phyloP scores from a whole-genome alignment of 2,329 filamentous ascomycete species.

The Aspergillus jensenii region DNA sequence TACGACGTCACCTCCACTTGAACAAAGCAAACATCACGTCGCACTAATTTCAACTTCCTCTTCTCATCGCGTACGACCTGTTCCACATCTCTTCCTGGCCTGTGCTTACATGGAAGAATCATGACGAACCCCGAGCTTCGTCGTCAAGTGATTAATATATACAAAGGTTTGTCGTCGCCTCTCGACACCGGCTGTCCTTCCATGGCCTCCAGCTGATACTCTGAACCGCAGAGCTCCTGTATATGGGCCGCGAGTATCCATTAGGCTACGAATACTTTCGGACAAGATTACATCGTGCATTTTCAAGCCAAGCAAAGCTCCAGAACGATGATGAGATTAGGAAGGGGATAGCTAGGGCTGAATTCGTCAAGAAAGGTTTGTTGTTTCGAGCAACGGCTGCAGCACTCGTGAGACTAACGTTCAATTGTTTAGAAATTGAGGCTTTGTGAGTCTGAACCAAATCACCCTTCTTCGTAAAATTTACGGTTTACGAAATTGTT shows the following conservation, averaged over 20 bases:
- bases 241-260: conserved; percentile 83
- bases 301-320: conserved; percentile 70
- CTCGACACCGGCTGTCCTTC: background rate
- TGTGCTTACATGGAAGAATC: conserved; percentile 1
- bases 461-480: background rate
- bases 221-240: conserved; percentile 67
- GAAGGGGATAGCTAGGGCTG: conserved; percentile 71
- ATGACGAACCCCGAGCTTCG: conserved; percentile 62
- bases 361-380: conserved; percentile 87
- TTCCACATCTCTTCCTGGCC: background rate
- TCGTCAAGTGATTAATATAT: conserved; percentile 77
- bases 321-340: conserved; percentile 73
- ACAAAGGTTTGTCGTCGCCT: conserved; percentile 67
- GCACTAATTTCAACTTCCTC: background rate
- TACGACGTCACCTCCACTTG: background rate
- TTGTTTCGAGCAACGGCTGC: background rate
- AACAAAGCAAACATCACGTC: conserved; percentile 4
- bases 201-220: background rate
- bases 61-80: background rate
- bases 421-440: conserved; percentile 70
- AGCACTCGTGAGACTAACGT: conserved; percentile 2
- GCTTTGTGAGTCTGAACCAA: conserved; percentile 66
- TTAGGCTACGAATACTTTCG: conserved; percentile 81
- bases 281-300: conserved; percentile 78
- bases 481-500: background rate